phyloP scores from a whole-genome alignment of 192 early-diverging fungal genomes.

The Coemansia erecta region DNA sequence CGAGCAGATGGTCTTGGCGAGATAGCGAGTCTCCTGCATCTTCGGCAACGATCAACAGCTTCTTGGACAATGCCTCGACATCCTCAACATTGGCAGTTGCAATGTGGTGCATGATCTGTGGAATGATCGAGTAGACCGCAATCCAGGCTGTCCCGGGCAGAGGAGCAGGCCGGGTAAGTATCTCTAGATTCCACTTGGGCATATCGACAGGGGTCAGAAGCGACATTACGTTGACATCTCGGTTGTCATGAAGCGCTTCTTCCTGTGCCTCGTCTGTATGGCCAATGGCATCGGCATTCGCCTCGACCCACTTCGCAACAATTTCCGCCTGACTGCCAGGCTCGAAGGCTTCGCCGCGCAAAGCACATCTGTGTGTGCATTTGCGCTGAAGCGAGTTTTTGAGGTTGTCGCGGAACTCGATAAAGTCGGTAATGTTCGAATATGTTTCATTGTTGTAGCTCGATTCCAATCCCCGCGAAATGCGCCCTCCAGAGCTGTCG shows the following conservation, averaged over 20 bases:
- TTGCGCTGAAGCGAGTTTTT: conserved; percentile 72
- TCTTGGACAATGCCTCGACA: conserved; percentile 10
- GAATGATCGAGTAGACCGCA: conserved; percentile 27
- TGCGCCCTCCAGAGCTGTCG: conserved; percentile 70
- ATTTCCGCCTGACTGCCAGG: conserved; percentile 53
- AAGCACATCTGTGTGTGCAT: conserved; percentile 62
- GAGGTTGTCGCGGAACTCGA: conserved; percentile 73
- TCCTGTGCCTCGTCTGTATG: conserved; percentile 54
- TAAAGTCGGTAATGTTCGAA: conserved; percentile 88
- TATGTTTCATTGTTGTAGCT: conserved; percentile 83
- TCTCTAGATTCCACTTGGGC: conserved; percentile 38
- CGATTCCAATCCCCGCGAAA: conserved; percentile 83
- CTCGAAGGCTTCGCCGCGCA: conserved; percentile 62
- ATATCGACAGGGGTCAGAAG: conserved; percentile 26
- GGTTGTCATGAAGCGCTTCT: conserved; percentile 59
- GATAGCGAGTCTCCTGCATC: conserved; percentile 14
- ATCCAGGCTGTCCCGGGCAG: conserved; percentile 28
- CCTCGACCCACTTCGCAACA: conserved; percentile 56
- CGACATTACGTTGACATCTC: conserved; percentile 67
- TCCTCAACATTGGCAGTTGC: conserved; percentile 18
- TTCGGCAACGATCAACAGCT: conserved; percentile 12
- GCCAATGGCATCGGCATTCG: conserved; percentile 56
- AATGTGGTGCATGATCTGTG: conserved; percentile 45
- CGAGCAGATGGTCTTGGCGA: conserved; percentile 19
- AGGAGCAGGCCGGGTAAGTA: conserved; percentile 35